Percentiles rank a stretch among this genome's conserved stretches.
Conservation (phyloP, 139 green algal species). For the Picochlorum sp. region DNA sequence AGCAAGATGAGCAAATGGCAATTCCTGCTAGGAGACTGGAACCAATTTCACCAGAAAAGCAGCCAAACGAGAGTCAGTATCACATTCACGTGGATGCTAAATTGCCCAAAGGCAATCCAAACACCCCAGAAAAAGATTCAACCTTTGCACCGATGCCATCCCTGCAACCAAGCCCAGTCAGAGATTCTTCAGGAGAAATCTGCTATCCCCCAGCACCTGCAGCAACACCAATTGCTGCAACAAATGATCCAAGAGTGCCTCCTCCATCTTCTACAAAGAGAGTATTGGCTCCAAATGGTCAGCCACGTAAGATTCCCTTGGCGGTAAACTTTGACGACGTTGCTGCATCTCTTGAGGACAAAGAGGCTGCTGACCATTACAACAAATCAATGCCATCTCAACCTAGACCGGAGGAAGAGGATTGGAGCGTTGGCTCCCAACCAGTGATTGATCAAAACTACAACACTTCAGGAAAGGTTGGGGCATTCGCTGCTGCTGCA, state of each 20-base stretch:
- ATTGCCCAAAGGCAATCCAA: background rate
- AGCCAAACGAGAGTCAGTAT: background rate
- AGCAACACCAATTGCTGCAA: background rate
- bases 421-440: conserved; percentile 21
- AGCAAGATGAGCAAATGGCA: no score
- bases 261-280: conserved; percentile 31
- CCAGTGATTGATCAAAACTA: conserved; percentile 3
- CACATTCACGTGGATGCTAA: background rate
- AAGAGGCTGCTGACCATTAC: background rate
- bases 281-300: conserved; percentile 70
- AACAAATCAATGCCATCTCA: background rate
- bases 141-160: conserved; percentile 2
- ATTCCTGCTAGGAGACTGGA: background rate
- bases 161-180: background rate
- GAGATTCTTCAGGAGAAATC: background rate
- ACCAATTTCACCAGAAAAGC: background rate
- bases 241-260: background rate
- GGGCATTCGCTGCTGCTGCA: conserved; percentile 18
- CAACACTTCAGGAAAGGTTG: conserved; percentile 6
- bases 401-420: background rate
- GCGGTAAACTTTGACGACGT: conserved; percentile 29
- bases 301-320: conserved; percentile 74
- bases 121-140: background rate
- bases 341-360: background rate
- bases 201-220: background rate